Conservation (phyloP, 2,329 filamentous ascomycete species). For the Coleophoma crateriformis region DNA sequence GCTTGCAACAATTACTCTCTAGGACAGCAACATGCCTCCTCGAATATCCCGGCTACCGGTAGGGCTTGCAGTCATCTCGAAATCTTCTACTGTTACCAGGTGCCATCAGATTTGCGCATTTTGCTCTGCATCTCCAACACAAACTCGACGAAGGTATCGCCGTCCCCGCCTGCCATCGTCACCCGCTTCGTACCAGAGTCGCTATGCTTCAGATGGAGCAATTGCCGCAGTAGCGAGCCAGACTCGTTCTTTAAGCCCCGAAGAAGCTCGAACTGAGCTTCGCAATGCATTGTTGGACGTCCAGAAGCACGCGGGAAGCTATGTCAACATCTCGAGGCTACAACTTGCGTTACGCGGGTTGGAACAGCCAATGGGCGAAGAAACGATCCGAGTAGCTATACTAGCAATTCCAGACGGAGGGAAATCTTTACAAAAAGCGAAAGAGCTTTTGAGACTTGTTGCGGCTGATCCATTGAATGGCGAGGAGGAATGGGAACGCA, state of each 20-base stretch:
- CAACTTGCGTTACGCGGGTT: conserved; percentile 66
- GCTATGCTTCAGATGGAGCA: conserved; percentile 8
- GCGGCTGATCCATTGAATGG: conserved; percentile 64
- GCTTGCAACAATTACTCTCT: conserved; percentile 1
- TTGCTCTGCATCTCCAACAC: conserved; percentile 13
- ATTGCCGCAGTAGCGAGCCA: background rate
- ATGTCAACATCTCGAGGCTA: conserved; percentile 63
- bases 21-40: conserved; percentile 25
- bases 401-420: conserved; percentile 37
- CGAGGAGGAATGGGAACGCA: conserved; percentile 61
- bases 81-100: conserved; percentile 5
- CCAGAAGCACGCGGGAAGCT: conserved; percentile 52
- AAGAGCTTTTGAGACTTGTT: conserved; percentile 61
- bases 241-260: background rate
- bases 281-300: conserved; percentile 47
- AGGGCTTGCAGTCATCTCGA: conserved; percentile 7
- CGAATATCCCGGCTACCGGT: conserved; percentile 19
- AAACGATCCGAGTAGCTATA: conserved; percentile 54
- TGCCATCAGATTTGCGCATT: conserved; percentile 17
- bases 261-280: conserved; percentile 14
- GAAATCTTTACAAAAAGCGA: conserved; percentile 42
- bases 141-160: background rate
- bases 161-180: background rate
- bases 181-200: conserved; percentile 8
- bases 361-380: conserved; percentile 47